A percentile compares a stretch with the other conserved stretches of the same genome.
Conservation (phyloP, 1,284 basidiomycete genomes). For the Leccinum angustisporum region DNA sequence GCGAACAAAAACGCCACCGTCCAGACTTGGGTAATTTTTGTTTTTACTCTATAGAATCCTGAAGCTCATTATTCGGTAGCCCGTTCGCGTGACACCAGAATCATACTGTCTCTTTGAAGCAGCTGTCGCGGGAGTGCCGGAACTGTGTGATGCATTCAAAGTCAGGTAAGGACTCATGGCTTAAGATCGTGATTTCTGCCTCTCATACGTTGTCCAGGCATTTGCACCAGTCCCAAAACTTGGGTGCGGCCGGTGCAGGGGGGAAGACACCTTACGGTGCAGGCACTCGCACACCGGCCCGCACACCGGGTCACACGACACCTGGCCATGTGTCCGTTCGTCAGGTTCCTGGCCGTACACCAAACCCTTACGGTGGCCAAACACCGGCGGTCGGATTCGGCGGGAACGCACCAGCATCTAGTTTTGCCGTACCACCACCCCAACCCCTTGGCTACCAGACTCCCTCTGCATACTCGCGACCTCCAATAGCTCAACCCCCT, state of each 20-base stretch:
- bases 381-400: slow-evolving; percentile 43
- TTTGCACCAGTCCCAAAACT: slow-evolving; percentile 76
- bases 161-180: slow-evolving; percentile 55
- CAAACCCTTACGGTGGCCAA: slow-evolving; percentile 67
- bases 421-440: slow-evolving; percentile 36
- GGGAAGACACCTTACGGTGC: slow-evolving; percentile 81
- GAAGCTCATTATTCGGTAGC: slow-evolving; percentile 46
- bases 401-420: slow-evolving; percentile 28
- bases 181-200: slow-evolving; percentile 7
- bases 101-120: slow-evolving; percentile 89
- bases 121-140: slow-evolving; percentile 84
- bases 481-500: slow-evolving; percentile 45
- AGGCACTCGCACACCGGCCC: slow-evolving; percentile 73
- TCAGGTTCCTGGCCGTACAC: slow-evolving; percentile 60
- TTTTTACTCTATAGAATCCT: neutral
- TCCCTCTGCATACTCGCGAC: slow-evolving; percentile 45
- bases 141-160: slow-evolving; percentile 96
- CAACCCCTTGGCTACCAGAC: slow-evolving; percentile 63
- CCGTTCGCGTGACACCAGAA: slow-evolving; percentile 86
- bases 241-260: slow-evolving; percentile 53
- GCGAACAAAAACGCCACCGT: slow-evolving; percentile 89
- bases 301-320: slow-evolving; percentile 69
- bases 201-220: slow-evolving; percentile 47
- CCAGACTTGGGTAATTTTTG: slow-evolving; percentile 78
- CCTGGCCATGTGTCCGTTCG: slow-evolving; percentile 76